Conservation (phyloP, 2,329 filamentous ascomycete genomes). For the Hypoxylon rubiginosum region DNA sequence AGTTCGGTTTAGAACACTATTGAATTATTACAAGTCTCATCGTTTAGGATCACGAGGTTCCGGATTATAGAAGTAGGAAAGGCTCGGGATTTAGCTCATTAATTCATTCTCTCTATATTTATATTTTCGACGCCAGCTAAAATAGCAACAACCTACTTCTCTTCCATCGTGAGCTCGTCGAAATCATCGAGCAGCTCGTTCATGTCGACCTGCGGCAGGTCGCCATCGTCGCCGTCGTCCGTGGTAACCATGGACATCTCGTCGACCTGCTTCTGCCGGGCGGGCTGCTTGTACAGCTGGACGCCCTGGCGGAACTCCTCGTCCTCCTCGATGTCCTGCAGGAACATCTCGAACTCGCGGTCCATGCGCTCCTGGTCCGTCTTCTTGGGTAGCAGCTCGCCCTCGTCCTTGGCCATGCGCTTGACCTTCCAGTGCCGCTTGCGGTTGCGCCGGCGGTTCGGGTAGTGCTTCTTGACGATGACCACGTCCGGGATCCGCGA, state of each 20-base stretch:
- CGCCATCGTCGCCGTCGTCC: slow-evolving; percentile 70
- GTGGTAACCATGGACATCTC: slow-evolving; percentile 78
- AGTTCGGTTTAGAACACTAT: not conserved
- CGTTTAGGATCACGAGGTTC: not conserved
- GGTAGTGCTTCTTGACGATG: slow-evolving; percentile 97
- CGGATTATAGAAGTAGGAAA: not conserved
- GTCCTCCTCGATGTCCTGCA: slow-evolving; percentile 97
- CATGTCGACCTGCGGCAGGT: slow-evolving; percentile 79
- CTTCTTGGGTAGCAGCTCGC: slow-evolving; percentile 87
- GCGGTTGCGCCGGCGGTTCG: slow-evolving; percentile 82
- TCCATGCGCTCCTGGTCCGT: slow-evolving; percentile 90
- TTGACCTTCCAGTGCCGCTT: slow-evolving; percentile 93
- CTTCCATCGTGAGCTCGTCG: slow-evolving; percentile 84
- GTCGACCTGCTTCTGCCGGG: slow-evolving; percentile 66
- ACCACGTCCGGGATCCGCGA: slow-evolving; percentile 90
- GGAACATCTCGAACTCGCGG: slow-evolving; percentile 95
- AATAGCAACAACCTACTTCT: slow-evolving; percentile 52
- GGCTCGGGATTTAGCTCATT: not conserved
- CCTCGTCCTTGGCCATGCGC: slow-evolving; percentile 91
- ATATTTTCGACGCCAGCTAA: slow-evolving; percentile 10
- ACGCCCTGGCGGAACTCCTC: slow-evolving; percentile 86
- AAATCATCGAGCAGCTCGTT: slow-evolving; percentile 91
- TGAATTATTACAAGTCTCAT: not conserved
- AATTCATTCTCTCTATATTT: not conserved
- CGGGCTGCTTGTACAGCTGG: slow-evolving; percentile 83